phyloP scores from a whole-genome alignment of 352 stramenopile genomes.

The Phytopythium vexans region DNA sequence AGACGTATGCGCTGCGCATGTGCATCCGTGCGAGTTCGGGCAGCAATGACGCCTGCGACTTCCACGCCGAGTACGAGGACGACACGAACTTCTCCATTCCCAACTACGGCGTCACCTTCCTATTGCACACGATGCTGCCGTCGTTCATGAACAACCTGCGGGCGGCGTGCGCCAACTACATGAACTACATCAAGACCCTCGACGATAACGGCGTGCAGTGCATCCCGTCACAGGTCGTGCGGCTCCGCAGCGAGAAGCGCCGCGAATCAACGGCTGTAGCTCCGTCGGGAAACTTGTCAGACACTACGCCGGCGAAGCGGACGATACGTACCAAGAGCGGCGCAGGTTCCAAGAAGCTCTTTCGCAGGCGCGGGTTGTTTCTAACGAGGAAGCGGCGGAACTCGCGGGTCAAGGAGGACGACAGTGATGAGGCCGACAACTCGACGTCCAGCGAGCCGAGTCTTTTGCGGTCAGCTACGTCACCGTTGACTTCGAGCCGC shows the following conservation, averaged over 20 bases:
- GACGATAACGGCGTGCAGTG: constrained; percentile 29
- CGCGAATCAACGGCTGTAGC: constrained; percentile 5
- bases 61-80: constrained; percentile 76
- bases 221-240: constrained; percentile 57
- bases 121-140: constrained; percentile 49
- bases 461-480: neutral
- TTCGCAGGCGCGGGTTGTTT: constrained; percentile 2
- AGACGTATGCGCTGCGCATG: constrained; percentile 56
- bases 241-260: constrained; percentile 15
- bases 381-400: constrained; percentile 1
- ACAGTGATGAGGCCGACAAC: constrained; percentile 4
- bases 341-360: neutral
- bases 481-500: neutral
- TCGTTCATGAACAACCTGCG: constrained; percentile 64
- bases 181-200: constrained; percentile 37
- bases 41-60: constrained; percentile 55
- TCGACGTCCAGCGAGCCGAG: neutral
- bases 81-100: constrained; percentile 78
- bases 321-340: neutral
- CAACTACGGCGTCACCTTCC: constrained; percentile 60
- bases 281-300: neutral
- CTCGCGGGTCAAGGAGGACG: neutral
- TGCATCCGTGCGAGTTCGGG: constrained; percentile 51
- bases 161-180: constrained; percentile 56
- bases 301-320: too few relatives aligned